A percentile compares a stretch with the other conserved stretches of the same genome.
Evolutionary conservation across 208 protist species (phyloP).

Genomic region (Trypanosoma avium): DNA sequence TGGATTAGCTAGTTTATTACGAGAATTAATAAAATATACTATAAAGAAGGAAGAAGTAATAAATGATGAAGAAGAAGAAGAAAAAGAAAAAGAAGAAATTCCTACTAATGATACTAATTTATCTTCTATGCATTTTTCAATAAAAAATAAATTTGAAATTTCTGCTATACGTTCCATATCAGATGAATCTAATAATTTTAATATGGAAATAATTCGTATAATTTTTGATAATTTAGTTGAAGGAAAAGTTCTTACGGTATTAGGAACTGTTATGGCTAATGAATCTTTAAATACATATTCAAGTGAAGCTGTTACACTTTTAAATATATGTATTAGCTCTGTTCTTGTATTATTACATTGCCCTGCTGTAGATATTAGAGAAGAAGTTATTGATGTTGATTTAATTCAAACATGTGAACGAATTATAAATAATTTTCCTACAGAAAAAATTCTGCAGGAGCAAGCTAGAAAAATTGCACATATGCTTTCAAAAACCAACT

Average conservation of each 20-base stretch:
- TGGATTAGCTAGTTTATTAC: slow-evolving; percentile 29
- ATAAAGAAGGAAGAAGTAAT: background rate
- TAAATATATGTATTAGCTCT: slow-evolving; percentile 39
- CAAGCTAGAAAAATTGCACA: slow-evolving; percentile 2
- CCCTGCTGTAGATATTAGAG: slow-evolving; percentile 3
- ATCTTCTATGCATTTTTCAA: no score
- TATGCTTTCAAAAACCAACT: background rate
- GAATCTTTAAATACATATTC: slow-evolving; percentile 27
- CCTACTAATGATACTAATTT: no score
- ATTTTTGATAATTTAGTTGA: slow-evolving; percentile 2
- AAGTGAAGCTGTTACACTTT: slow-evolving; percentile 30
- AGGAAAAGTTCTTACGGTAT: slow-evolving; percentile 1
- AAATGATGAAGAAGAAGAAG: background rate
- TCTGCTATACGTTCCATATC: no score
- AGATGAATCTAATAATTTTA: background rate
- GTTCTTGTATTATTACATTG: slow-evolving; percentile 39
- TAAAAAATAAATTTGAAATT: no score
- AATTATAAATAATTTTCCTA: slow-evolving; percentile 21
- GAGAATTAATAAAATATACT: slow-evolving; percentile 18
- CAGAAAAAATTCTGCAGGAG: background rate
- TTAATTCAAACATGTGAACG: slow-evolving; percentile 5
- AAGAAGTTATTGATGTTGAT: background rate
- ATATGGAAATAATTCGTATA: background rate
- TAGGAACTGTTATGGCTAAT: slow-evolving; percentile 1
- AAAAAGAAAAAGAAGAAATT: no score